Conservation (phyloP, 768 basidiomycete genomes). For the Ramaria sp. region DNA sequence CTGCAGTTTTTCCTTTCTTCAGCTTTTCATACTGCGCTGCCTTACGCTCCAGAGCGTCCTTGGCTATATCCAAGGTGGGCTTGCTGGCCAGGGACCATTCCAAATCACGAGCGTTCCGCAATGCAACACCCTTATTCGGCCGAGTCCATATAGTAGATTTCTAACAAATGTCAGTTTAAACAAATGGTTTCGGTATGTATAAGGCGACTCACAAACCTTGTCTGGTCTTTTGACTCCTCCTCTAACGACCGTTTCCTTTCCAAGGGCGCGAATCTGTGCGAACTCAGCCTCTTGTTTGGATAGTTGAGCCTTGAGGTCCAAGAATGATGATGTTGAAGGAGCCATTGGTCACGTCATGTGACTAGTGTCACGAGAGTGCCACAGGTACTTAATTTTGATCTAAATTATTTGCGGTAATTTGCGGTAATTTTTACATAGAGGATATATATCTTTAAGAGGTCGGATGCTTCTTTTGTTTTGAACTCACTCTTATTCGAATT, state of each 20-base stretch:
- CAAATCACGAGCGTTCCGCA: slow-evolving; percentile 53
- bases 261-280: slow-evolving; percentile 45
- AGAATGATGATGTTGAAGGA: slow-evolving; percentile 39
- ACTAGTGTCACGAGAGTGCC: too few relatives aligned
- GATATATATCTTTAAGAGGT: too few relatives aligned
- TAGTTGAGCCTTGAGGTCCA: slow-evolving; percentile 64
- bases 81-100: slow-evolving; percentile 60
- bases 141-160: slow-evolving; percentile 71
- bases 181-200: background rate
- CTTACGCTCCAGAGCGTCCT: slow-evolving; percentile 64
- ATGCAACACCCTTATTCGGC: slow-evolving; percentile 62
- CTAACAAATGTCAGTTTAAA: slow-evolving; percentile 23
- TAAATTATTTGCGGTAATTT: too few relatives aligned
- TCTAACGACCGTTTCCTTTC: slow-evolving; percentile 37
- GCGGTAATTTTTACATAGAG: too few relatives aligned
- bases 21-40: slow-evolving; percentile 74
- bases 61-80: slow-evolving; percentile 62
- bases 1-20: slow-evolving; percentile 65
- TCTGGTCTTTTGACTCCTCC: slow-evolving; percentile 57
- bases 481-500: too few relatives aligned
- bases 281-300: slow-evolving; percentile 48
- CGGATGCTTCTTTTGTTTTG: too few relatives aligned
- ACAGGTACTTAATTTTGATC: too few relatives aligned
- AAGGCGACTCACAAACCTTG: slow-evolving; percentile 37
- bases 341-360: slow-evolving; percentile 6